Base-by-base conservation (phyloP, 2,329 filamentous ascomycete species). In the Penicillium verrucosum region DNA sequence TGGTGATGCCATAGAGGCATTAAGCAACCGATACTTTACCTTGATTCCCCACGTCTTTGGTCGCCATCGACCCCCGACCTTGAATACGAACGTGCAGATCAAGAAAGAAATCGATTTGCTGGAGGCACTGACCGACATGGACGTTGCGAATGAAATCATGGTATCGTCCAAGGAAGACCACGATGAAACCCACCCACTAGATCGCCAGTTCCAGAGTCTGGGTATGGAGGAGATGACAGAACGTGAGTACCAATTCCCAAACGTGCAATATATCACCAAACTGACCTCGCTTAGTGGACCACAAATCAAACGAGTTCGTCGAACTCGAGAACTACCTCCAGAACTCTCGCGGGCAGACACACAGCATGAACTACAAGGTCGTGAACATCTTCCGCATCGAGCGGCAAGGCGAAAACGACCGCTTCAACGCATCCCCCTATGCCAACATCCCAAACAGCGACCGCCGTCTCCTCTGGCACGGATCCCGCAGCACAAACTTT, bases 401-500 rank as follows among this genome's bases (percentile, higher is more conserved):
- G 68, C 86, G 92, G 1, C 70, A 83, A 16, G 89, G 89, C 41
- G 92, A 96, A 73, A 74, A 78, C 7, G 81, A 85, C 1, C 86
- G 89, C 1, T 92, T 93, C 67, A 73, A 85, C 5, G 74, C 81
- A 41, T 85, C 82, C 42, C 51, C 71, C 8, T 86, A 80, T 58
- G 73, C 82, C 23, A 80, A 77, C 2, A 66, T 81, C 46, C 70
- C 80, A 10, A 76, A 80, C n/a, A 83, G 82, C 46, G 84, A 94
- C 69, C 84, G 88, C 25, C 85, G 89, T 18, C 84, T 96, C 1
- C 81, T 96, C 3, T 96, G 92, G 92, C 92, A 96, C 70, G 91
- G 92, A 16, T 92, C 89, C 16, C 86, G 90, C 34, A 83, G 81
- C 32, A 94, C 89, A 51, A 96, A 96, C 71, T 96, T 87, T 63